Evolutionary conservation across 2,329 filamentous ascomycete genomes (phyloP), one percentile per base, ranked within the genome.

Genomic region (Cladosporium colombiae): DNA sequence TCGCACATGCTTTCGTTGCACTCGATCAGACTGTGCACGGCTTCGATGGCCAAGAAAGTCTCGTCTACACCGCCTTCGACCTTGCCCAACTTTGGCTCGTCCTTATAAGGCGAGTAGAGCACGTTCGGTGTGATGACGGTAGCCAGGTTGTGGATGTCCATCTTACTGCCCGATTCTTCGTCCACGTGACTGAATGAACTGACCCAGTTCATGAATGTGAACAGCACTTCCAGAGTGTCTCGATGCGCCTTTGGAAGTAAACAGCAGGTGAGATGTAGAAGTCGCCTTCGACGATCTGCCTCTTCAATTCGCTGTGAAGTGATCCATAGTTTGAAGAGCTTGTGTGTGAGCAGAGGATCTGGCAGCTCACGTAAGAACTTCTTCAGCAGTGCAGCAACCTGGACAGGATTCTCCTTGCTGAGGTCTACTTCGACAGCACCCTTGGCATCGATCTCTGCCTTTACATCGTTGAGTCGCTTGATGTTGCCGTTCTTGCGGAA

Each of bases 401-500:
- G 95, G 25, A 99, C 92, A 0, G 96, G 93, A 65, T 90, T 93
- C 76, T 97, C 93, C 69, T 91, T 89, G 74, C 89, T 91, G 73
- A 98, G 86, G 76, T 96, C 93, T 65, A 97, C 89, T 64, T 89
- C 87, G 70, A 96, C 92, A 67, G 91, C 91, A 50, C 92, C 94
- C 63, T 92, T 90, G 53, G 87, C 87, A 77, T 99, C 95, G 69
- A 99, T 93, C 72, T 89, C 84, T 65, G 96, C 92, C 46, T 92
- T 89, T 7, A 96, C 83, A 68, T 97, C 93, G 71, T 91, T 92
- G 53, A 97, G 84, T 71, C 93, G 91, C 78, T 95, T 94, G 81
- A 99, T 97, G 78, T 98, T 99, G 72, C 95, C 95, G 74, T 98
- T 99, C 85, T 99, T 99, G 72, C 95, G 89, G 86, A 99, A 99